Percentiles rank a stretch among this genome's conserved stretches.
Evolutionary conservation across 2,329 filamentous ascomycete species (phyloP).

Genomic region (Sporothrix humicola): DNA sequence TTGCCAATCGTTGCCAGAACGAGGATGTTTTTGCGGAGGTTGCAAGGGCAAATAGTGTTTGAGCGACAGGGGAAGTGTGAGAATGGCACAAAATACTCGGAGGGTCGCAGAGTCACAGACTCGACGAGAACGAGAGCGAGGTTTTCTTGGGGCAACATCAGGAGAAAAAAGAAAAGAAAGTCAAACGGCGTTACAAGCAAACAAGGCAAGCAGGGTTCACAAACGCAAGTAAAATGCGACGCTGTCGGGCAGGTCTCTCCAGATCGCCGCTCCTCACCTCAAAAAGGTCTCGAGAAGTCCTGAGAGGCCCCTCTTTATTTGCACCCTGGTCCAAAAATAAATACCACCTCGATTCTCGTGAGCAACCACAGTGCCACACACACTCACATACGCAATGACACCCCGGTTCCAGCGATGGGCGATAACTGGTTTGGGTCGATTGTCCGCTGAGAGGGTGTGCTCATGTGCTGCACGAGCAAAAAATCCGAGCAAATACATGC

Average conservation of each 20-base stretch:
- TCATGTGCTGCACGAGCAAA: slow-evolving; percentile 10
- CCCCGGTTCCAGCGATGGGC: slow-evolving; percentile 1
- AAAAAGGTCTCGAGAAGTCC: too few relatives aligned
- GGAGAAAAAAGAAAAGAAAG: background rate
- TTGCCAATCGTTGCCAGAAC: background rate
- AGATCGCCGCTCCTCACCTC: background rate
- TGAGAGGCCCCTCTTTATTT: background rate
- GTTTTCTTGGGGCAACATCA: too few relatives aligned
- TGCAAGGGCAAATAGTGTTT: background rate
- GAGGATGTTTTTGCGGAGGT: background rate
- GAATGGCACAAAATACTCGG: background rate
- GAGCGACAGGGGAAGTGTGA: background rate
- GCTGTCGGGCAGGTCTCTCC: background rate
- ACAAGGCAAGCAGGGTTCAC: background rate
- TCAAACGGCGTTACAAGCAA: background rate
- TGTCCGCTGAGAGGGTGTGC: slow-evolving; percentile 6
- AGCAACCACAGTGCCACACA: background rate
- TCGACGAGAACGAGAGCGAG: too few relatives aligned
- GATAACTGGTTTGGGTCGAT: slow-evolving; percentile 11
- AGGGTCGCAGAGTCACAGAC: background rate
- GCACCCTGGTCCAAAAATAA: background rate
- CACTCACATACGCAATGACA: background rate
- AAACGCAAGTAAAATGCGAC: background rate
- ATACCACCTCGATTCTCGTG: background rate
- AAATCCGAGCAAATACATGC: background rate